Percentiles rank a stretch among this genome's conserved stretches.
Evolutionary conservation across 805 yeast species (phyloP).

Genomic region (Candida ipomoeae): DNA sequence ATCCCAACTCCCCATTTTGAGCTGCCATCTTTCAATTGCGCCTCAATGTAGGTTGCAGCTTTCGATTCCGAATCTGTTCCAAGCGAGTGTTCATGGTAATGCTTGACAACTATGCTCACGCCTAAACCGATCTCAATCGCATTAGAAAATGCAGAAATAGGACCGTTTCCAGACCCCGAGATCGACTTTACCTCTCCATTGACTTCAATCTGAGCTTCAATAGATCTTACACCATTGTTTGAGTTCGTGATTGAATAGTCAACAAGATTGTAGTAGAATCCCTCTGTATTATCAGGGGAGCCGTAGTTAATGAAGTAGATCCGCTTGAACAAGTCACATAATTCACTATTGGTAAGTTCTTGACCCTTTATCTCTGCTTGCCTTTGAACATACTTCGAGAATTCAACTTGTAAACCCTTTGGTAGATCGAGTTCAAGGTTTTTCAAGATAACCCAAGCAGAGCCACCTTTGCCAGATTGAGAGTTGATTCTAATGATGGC

Average conservation of each 20-base stretch:
- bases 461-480: constrained; percentile 86
- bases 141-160: constrained; percentile 68
- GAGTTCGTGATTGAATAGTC: constrained; percentile 46
- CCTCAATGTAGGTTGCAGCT: constrained; percentile 70
- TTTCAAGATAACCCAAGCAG: constrained; percentile 80
- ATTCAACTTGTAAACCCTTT: constrained; percentile 72
- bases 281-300: constrained; percentile 17
- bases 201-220: constrained; percentile 48
- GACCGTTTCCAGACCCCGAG: constrained; percentile 75
- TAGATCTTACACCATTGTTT: constrained; percentile 34
- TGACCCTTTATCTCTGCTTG: constrained; percentile 68
- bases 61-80: constrained; percentile 67
- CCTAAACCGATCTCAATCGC: constrained; percentile 35
- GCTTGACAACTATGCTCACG: constrained; percentile 53
- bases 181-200: constrained; percentile 30
- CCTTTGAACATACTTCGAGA: constrained; percentile 64
- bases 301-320: constrained; percentile 48
- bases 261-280: constrained; percentile 31
- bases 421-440: constrained; percentile 77
- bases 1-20: constrained; percentile 88
- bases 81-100: constrained; percentile 76
- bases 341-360: constrained; percentile 63
- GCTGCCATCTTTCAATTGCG: constrained; percentile 12
- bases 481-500: constrained; percentile 89
- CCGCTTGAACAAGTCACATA: constrained; percentile 58